These are phyloP conservation scores for Endothia cerciana DNA, from an alignment of 2,329 filamentous ascomycete species.

Conservation along the genomic window DNA sequence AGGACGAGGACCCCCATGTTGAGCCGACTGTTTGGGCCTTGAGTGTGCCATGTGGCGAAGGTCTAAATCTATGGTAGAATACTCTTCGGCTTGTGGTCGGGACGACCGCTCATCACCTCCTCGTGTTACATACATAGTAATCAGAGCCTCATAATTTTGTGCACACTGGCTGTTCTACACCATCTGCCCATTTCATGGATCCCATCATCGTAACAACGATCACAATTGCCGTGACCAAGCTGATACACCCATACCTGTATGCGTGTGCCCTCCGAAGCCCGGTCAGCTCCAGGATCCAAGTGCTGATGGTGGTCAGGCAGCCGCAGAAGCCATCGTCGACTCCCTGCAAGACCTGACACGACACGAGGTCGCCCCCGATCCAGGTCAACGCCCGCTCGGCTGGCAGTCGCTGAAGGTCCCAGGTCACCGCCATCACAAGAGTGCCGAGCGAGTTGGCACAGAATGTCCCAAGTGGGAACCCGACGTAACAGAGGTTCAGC, in stretches of 20 bases:
- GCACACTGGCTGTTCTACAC: not conserved
- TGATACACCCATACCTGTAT: conserved; percentile 70
- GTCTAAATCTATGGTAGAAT: not conserved
- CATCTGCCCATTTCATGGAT: conserved; percentile 67
- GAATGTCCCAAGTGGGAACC: conserved; percentile 71
- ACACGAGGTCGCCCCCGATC: conserved; percentile 41
- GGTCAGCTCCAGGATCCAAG: conserved; percentile 65
- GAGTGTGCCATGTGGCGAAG: not conserved
- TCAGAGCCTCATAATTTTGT: not conserved
- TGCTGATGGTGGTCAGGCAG: conserved; percentile 68
- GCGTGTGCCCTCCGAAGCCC: conserved; percentile 52
- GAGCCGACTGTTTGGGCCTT: not conserved
- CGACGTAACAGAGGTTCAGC: conserved; percentile 57
- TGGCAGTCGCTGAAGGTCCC: conserved; percentile 26
- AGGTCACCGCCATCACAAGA: conserved; percentile 16
- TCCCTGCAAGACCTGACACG: conserved; percentile 65
- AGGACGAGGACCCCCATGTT: not conserved
- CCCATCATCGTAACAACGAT: conserved; percentile 75
- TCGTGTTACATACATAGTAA: not conserved
- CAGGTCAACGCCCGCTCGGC: not conserved
- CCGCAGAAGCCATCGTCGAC: conserved; percentile 71
- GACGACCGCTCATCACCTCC: no score
- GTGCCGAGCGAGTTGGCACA: conserved; percentile 47
- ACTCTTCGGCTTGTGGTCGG: not conserved
- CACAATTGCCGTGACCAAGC: conserved; percentile 61